A percentile compares a stretch with the other conserved stretches of the same genome.
Conservation (phyloP, 495 filamentous ascomycete genomes). For the Penicillium dipodomyicola region DNA sequence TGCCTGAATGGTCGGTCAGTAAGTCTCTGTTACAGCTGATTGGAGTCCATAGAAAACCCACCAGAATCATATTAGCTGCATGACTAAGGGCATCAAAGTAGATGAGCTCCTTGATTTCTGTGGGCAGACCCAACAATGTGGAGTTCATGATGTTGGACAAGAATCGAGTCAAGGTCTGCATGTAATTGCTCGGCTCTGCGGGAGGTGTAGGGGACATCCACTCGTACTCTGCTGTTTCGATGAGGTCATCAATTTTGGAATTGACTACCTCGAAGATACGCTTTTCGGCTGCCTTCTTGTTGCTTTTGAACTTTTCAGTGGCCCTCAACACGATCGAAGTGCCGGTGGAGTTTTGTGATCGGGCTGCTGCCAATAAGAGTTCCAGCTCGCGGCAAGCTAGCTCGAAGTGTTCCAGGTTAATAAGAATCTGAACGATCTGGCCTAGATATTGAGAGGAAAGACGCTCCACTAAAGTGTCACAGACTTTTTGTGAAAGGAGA, state of each 20-base stretch:
- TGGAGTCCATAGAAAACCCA: constrained; percentile 31
- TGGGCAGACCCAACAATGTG: constrained; percentile 83
- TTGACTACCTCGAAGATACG: constrained; percentile 98
- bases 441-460: constrained; percentile 90
- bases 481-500: constrained; percentile 85
- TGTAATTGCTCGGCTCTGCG: constrained; percentile 80
- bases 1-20: constrained; percentile 47
- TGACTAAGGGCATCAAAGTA: constrained; percentile 96
- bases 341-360: constrained; percentile 69
- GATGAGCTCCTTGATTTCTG: constrained; percentile 94
- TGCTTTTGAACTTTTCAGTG: constrained; percentile 78
- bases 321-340: constrained; percentile 73
- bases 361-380: constrained; percentile 72
- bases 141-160: constrained; percentile 97
- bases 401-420: constrained; percentile 96
- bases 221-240: constrained; percentile 95
- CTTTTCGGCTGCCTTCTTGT: constrained; percentile 95
- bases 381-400: constrained; percentile 86
- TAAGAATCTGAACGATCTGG: constrained; percentile 97
- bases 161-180: constrained; percentile 88
- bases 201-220: constrained; percentile 71
- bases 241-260: constrained; percentile 96
- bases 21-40: not conserved
- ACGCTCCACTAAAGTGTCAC: constrained; percentile 81
- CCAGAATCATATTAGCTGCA: constrained; percentile 81